Evolutionary conservation across 2,329 filamentous ascomycete species (phyloP).

Genomic region (Nemania bipapillata): DNA sequence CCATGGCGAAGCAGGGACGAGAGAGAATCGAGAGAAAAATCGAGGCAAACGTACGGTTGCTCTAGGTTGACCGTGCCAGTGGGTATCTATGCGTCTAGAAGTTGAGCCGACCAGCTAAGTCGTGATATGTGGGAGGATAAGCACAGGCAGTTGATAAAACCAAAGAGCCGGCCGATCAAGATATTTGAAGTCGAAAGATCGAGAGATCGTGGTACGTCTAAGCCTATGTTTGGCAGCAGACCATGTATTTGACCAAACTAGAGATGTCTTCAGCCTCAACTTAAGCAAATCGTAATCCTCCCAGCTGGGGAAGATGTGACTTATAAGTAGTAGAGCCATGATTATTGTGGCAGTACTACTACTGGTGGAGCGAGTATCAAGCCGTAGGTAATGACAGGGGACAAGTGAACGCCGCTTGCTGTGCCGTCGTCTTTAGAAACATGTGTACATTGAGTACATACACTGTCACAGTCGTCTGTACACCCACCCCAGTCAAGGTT

Average conservation of each 20-base stretch:
- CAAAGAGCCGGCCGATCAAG: conserved; percentile 37
- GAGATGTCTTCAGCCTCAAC: conserved; percentile 48
- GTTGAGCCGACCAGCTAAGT: conserved; percentile 13
- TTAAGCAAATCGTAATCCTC: conserved; percentile 40
- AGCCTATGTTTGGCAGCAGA: conserved; percentile 43
- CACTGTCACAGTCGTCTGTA: conserved; percentile 20
- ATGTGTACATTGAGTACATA: conserved; percentile 34
- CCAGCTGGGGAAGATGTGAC: conserved; percentile 42
- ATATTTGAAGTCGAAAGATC: conserved; percentile 40
- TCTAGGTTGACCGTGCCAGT: conserved; percentile 23
- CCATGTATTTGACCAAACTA: conserved; percentile 41
- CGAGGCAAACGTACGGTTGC: conserved; percentile 47
- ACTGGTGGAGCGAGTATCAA: conserved; percentile 40
- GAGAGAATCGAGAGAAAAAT: conserved; percentile 42
- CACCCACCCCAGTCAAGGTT: conserved; percentile 40
- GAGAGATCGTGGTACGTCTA: conserved; percentile 38
- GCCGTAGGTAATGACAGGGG: conserved; percentile 39
- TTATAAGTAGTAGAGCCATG: conserved; percentile 44
- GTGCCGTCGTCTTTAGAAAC: conserved; percentile 41
- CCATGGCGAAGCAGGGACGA: conserved; percentile 46
- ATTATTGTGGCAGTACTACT: conserved; percentile 38
- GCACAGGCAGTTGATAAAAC: conserved; percentile 21
- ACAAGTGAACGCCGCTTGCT: conserved; percentile 39
- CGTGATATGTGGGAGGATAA: conserved; percentile 32
- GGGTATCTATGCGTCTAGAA: conserved; percentile 8